These are phyloP conservation scores for Hygrocybe punicea DNA, from an alignment of 768 basidiomycete genomes.

Conservation along the genomic window DNA sequence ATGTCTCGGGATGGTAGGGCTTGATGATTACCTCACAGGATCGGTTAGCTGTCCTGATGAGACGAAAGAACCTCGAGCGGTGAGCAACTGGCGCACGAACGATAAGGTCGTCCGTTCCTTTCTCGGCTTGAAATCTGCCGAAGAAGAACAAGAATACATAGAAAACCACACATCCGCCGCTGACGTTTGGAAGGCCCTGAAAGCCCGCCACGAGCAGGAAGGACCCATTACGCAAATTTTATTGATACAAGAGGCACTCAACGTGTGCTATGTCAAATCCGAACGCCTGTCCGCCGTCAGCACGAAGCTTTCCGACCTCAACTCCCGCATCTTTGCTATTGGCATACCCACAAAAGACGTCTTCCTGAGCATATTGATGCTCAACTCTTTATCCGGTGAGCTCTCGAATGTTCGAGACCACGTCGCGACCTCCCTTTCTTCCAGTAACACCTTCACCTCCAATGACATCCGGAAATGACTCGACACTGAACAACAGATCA, in stretches of 20 bases:
- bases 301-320: conserved; percentile 8
- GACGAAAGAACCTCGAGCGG: neutral
- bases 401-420: conserved; percentile 9
- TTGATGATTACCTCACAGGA: neutral
- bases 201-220: conserved; percentile 14
- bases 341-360: conserved; percentile 13
- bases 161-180: neutral
- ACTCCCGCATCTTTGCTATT: conserved; percentile 16
- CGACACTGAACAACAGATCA: neutral
- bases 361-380: conserved; percentile 12
- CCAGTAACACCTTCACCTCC: neutral
- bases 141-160: neutral
- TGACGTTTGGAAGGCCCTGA: conserved; percentile 13
- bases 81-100: neutral
- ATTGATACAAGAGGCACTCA: conserved; percentile 15
- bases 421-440: conserved; percentile 3
- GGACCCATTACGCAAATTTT: conserved; percentile 18
- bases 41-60: neutral
- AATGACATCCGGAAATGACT: neutral
- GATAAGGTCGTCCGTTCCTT: neutral
- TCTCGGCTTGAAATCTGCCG: neutral
- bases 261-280: conserved; percentile 1
- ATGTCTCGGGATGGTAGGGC: neutral
- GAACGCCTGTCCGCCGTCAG: conserved; percentile 4
- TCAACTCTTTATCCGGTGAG: conserved; percentile 11